Evolutionary conservation across 2,329 filamentous ascomycete species (phyloP).

Genomic region (Raffaelea deltoideospora): DNA sequence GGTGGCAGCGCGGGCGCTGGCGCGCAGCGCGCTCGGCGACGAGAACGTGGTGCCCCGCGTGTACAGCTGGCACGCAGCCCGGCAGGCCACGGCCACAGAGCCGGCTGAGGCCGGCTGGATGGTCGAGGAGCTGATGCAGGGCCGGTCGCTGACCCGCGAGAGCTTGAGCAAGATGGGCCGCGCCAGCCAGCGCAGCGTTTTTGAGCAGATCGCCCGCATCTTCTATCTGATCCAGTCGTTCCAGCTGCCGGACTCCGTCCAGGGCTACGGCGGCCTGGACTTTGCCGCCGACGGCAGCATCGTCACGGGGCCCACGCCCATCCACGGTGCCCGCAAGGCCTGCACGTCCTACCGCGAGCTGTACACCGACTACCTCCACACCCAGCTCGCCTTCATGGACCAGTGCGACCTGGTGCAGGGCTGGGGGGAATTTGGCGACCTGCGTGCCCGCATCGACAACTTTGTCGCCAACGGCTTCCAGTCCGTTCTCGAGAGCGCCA

Average conservation of each 20-base stretch:
- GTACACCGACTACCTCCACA: conserved; percentile 8
- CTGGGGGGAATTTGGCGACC: conserved; percentile 14
- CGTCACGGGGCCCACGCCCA: conserved; percentile 17
- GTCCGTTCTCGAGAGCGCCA: conserved; percentile 9
- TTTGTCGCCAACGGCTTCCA: conserved; percentile 14
- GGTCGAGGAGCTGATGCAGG: conserved; percentile 17
- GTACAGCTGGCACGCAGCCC: conserved; percentile 16
- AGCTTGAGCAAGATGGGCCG: conserved; percentile 11
- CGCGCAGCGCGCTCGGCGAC: conserved; percentile 12
- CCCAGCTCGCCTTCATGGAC: conserved; percentile 5
- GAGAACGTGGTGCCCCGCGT: conserved; percentile 11
- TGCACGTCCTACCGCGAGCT: conserved; percentile 15
- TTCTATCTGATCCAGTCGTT: conserved; percentile 17
- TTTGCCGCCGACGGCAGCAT: conserved; percentile 16
- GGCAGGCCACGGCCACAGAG: conserved; percentile 14
- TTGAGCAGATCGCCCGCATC: conserved; percentile 16
- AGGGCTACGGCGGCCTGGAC: conserved; percentile 16
- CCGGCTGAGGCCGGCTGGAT: conserved; percentile 9
- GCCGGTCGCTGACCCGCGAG: conserved; percentile 10
- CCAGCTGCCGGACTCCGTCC: conserved; percentile 16
- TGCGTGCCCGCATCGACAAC: conserved; percentile 15
- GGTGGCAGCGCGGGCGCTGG: conserved; percentile 16
- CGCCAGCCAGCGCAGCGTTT: conserved; percentile 12
- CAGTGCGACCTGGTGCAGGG: conserved; percentile 15
- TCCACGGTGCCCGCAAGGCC: conserved; percentile 14